Evolutionary conservation across 495 filamentous ascomycete species (phyloP).

Genomic region (Bacidia rubella): DNA sequence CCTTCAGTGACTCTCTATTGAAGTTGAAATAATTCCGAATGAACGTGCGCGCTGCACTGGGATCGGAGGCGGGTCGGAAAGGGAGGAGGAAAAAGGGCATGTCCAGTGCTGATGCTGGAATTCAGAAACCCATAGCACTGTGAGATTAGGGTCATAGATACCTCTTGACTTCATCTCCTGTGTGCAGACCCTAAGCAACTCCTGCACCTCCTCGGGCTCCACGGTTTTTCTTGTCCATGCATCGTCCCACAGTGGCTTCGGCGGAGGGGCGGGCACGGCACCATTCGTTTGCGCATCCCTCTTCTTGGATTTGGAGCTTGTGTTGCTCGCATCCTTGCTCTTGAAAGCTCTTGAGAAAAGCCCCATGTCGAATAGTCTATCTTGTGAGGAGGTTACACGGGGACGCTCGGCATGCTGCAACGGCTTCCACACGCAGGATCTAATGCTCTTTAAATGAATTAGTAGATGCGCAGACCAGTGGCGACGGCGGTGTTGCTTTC

Average conservation of each 20-base stretch:
- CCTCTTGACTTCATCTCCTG: conserved; percentile 89
- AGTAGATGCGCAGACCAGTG: neutral
- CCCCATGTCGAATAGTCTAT: conserved; percentile 26
- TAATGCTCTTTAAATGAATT: neutral
- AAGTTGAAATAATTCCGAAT: conserved; percentile 83
- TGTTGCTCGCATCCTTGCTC: conserved; percentile 45
- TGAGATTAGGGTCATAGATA: conserved; percentile 30
- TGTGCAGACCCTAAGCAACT: conserved; percentile 71
- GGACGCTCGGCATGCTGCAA: neutral
- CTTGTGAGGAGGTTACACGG: neutral
- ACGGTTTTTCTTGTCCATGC: conserved; percentile 79
- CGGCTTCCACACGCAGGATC: neutral
- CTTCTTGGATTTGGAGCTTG: conserved; percentile 41
- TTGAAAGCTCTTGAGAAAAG: conserved; percentile 64
- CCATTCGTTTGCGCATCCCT: conserved; percentile 44
- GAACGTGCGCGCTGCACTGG: conserved; percentile 80
- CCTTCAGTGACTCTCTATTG: conserved; percentile 38
- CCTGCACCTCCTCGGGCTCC: conserved; percentile 80
- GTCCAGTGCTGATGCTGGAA: conserved; percentile 50
- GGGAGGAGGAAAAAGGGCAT: conserved; percentile 91
- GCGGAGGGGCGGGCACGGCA: conserved; percentile 30
- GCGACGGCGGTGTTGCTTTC: neutral
- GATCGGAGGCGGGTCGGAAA: conserved; percentile 83
- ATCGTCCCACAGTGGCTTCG: conserved; percentile 75
- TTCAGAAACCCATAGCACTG: conserved; percentile 18